Evolutionary conservation across 2,329 filamentous ascomycete species (phyloP), one percentile per base, ranked within the genome.

Genomic region (Venturia oleaginea): DNA sequence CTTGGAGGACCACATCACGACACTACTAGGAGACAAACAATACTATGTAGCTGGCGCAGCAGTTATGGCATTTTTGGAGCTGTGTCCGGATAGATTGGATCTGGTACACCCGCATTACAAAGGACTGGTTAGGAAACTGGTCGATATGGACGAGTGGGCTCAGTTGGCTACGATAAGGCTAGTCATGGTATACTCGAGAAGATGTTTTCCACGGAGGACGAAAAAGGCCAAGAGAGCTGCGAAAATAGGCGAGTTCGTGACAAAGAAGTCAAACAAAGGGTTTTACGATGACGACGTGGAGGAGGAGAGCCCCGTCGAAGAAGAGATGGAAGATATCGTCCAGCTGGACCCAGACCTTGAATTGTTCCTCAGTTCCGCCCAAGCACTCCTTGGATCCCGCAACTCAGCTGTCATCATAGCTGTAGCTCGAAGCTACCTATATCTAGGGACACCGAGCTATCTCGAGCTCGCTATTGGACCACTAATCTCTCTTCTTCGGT

Each of bases 121-220:
- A 61, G 82, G 84, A 42, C 79, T 99, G 67, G 87, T 96, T 67
- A 90, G 86, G 74, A 96, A 97, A 79, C 79, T 97, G 62, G 91
- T 97, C 30, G 94, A 99, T 73, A 99, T 99, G 94, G 94, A 99
- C 72, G 94, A 99, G 77, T 99, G 94, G 94, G 90, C 92, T 51
- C 94, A 99, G 76, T 76, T 97, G 63, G 89, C 91, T 2, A 90
- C 90, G 2, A 73, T 99, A 69, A 84, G 86, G 46, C 79, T 99
- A 68, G 87, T 97, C 85, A 88, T 89, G 1, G 79, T 86, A 27
- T 99, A 99, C 74, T 86, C 90, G 1, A 85, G 94, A 64, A 89
- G 85, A 72, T 97, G 91, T 74, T 99, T 99, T 70, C 92, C 94
- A 0, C 81, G 83, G 64, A 83, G 83, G 72, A 88, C 80, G 10